Evolutionary conservation across 768 basidiomycete genomes (phyloP).

Genomic region (Boletus speciosus): DNA sequence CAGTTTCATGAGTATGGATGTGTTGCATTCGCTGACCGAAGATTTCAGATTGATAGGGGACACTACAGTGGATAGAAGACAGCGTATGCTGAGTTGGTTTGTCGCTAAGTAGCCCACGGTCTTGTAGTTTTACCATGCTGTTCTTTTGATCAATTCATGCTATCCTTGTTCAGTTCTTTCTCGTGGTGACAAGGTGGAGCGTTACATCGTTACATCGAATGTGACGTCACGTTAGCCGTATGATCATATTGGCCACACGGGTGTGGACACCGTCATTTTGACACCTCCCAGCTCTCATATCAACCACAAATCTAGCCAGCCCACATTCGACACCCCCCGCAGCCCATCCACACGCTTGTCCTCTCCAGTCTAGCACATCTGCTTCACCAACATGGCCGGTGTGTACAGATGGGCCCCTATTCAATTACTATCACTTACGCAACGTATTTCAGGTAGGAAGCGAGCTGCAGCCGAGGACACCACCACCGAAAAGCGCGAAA

Average conservation of each 20-base stretch:
- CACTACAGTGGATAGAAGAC: slow-evolving; percentile 14
- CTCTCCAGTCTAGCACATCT: background rate
- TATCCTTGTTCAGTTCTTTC: background rate
- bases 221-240: slow-evolving; percentile 33
- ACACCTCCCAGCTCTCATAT: slow-evolving; percentile 13
- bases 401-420: slow-evolving; percentile 16
- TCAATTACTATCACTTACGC: background rate
- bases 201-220: slow-evolving; percentile 22
- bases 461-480: slow-evolving; percentile 40
- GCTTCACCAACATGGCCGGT: slow-evolving; percentile 28
- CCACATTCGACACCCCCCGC: background rate
- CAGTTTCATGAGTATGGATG: background rate
- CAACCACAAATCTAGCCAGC: slow-evolving; percentile 1
- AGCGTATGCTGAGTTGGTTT: slow-evolving; percentile 6
- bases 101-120: slow-evolving; percentile 25
- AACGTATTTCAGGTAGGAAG: slow-evolving; percentile 37
- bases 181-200: slow-evolving; percentile 6
- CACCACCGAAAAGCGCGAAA: slow-evolving; percentile 30
- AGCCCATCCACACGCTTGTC: background rate
- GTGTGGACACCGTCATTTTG: slow-evolving; percentile 21
- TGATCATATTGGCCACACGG: slow-evolving; percentile 6
- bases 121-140: slow-evolving; percentile 26
- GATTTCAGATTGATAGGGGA: slow-evolving; percentile 6
- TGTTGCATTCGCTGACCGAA: slow-evolving; percentile 3
- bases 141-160: slow-evolving; percentile 28